These are phyloP conservation scores for Maudiozyma pseudohumilis DNA, from an alignment of 805 yeast genomes.

Conservation along the genomic window DNA sequence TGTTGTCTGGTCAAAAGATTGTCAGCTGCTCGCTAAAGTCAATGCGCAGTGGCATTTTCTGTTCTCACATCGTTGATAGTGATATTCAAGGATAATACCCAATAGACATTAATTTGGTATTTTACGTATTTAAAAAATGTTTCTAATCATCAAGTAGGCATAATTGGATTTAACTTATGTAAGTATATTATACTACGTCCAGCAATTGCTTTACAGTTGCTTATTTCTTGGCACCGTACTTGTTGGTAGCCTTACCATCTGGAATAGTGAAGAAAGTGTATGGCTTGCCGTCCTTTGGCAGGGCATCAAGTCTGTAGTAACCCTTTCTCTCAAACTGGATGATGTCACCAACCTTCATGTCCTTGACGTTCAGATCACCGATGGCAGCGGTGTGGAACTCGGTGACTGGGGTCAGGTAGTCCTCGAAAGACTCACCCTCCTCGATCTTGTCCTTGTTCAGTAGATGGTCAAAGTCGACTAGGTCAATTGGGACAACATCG, in stretches of 20 bases:
- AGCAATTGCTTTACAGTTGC: no score
- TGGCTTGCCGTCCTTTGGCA: slow-evolving; percentile 45
- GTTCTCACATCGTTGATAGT: no score
- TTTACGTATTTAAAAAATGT: no score
- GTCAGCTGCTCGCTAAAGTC: no score
- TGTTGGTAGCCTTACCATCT: slow-evolving; percentile 80
- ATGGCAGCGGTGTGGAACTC: slow-evolving; percentile 70
- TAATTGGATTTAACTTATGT: no score
- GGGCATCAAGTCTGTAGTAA: slow-evolving; percentile 71
- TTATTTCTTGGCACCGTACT: slow-evolving; percentile 60
- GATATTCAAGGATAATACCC: no score
- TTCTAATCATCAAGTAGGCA: no score
- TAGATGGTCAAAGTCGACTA: slow-evolving; percentile 88
- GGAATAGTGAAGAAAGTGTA: slow-evolving; percentile 87
- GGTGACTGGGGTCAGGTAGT: slow-evolving; percentile 79
- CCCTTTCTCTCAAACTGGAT: slow-evolving; percentile 97
- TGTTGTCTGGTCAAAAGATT: no score
- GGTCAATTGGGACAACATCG: slow-evolving; percentile 61
- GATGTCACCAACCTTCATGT: slow-evolving; percentile 74
- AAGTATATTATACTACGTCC: no score
- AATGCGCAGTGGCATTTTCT: no score
- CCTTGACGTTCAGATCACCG: slow-evolving; percentile 71
- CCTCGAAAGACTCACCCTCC: slow-evolving; percentile 88
- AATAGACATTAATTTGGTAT: no score
- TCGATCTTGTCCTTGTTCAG: slow-evolving; percentile 88